These are phyloP conservation scores for Alternaria triticina DNA, from an alignment of 2,329 filamentous ascomycete species.

Conservation along the genomic window DNA sequence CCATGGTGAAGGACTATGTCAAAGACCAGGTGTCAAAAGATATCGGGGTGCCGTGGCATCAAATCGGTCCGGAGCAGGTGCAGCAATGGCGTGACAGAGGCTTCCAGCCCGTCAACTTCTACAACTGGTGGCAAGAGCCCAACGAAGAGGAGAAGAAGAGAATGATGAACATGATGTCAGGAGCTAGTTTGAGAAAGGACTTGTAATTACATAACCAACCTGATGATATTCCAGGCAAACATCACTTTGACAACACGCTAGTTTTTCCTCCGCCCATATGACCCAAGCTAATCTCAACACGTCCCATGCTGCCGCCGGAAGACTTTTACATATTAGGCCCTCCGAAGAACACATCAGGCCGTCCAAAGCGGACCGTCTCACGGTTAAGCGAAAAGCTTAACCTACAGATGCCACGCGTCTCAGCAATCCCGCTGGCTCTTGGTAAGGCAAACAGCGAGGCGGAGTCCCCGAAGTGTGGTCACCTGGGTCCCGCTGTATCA, in stretches of 20 bases:
- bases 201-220: neutral
- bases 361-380: neutral
- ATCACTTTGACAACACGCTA: neutral
- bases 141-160: slow-evolving; percentile 7
- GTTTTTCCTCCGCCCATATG: neutral
- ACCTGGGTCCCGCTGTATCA: neutral
- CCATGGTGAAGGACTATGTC: neutral
- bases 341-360: neutral
- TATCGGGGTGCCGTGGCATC: slow-evolving; percentile 14
- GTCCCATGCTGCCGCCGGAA: neutral
- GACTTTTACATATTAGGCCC: neutral
- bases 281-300: neutral
- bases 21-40: slow-evolving; percentile 21
- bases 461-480: neutral
- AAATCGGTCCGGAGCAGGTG: slow-evolving; percentile 15
- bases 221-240: neutral
- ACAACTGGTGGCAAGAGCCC: slow-evolving; percentile 13
- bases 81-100: slow-evolving; percentile 18
- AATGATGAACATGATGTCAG: neutral
- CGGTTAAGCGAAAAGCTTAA: slow-evolving; percentile 11
- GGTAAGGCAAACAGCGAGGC: slow-evolving; percentile 18
- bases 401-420: neutral
- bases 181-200: slow-evolving; percentile 5
- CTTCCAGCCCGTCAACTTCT: slow-evolving; percentile 8
- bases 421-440: neutral